Base-by-base conservation (phyloP, 2,329 filamentous ascomycete genomes). In the Colletotrichum sublineola region DNA sequence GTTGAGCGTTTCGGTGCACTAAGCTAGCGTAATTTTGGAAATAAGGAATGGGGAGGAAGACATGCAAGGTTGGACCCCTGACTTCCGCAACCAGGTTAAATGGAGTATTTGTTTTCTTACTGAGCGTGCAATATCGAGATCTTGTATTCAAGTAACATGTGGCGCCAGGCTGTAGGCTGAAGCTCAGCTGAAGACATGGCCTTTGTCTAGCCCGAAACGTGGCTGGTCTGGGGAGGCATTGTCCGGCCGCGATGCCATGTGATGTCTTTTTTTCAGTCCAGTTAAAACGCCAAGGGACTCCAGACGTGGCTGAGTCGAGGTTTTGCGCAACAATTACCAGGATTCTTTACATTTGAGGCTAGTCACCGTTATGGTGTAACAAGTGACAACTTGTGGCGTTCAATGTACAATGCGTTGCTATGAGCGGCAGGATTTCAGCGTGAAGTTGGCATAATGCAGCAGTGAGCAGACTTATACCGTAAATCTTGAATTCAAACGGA, bases 401-500 rank as follows among this genome's bases (percentile, higher is more conserved):
- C 18, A n/a, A 2, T 33, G n/a, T 12, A 15, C 8, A 4, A 14
- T 56, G 52, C 31, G 20, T 6, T 12, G 20, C 18, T 36, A 31
- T 3, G 11, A 56, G 52, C 1, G 31, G 5, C 6, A 33, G 18
- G 24, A 31, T n/a, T 5, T 31, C 52, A 6, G 18, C 31, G 5
- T 12, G 2, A 36, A n/a, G 8, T 5, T 3, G 31, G 5, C 31
- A 12, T 55, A 8, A 12, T 0, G 7, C 15, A n/a, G 52, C 14
- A 11, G 20, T 4, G 20, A 9, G 52, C 7, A 0, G 9, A 3
- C 2, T 14, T 1, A n/a, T n/a, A 36, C 12, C 18, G 5, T 18
- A 36, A 56, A n/a, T 11, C 4, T 12, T n/a, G 9, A 31, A 36
- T 14, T n/a, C 8, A 1, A 36, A n/a, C 31, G 31, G 2, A 36